Evolutionary conservation across 352 stramenopile species (phyloP).

Genomic region (Globisporangium paroecandrum): DNA sequence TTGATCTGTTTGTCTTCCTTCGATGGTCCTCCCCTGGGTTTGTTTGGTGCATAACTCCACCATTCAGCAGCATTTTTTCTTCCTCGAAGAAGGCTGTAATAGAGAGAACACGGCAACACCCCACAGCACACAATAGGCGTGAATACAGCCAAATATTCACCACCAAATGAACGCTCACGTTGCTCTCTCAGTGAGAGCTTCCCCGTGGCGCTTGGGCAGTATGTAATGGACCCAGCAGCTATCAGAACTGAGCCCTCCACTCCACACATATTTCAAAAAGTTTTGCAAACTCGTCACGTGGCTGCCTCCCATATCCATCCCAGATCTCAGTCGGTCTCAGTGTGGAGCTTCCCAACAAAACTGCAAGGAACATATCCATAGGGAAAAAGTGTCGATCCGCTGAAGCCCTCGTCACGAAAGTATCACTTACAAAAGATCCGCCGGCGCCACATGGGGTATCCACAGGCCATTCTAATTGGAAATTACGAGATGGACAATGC

Average conservation of each 20-base stretch:
- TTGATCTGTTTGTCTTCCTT: neutral
- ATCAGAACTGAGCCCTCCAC: neutral
- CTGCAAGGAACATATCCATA: too few species aligned
- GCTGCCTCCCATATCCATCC: neutral
- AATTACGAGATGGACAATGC: neutral
- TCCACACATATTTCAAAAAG: neutral
- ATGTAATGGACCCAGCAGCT: neutral
- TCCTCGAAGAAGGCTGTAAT: neutral
- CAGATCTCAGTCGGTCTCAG: conserved; percentile 9
- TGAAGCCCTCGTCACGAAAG: conserved; percentile 10
- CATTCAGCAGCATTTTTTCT: neutral
- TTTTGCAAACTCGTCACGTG: neutral
- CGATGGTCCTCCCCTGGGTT: neutral
- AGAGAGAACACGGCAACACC: neutral
- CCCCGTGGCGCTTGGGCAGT: neutral
- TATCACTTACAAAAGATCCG: conserved; percentile 1
- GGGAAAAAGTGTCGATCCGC: neutral
- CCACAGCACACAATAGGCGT: neutral
- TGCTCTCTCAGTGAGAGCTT: neutral
- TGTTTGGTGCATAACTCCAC: neutral
- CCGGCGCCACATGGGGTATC: neutral
- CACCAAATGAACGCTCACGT: neutral
- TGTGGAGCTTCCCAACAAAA: neutral
- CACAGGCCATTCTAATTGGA: neutral
- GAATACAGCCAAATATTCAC: neutral